phyloP scores from a whole-genome alignment of 2,329 filamentous ascomycete species.

The Phialocephala sp. region DNA sequence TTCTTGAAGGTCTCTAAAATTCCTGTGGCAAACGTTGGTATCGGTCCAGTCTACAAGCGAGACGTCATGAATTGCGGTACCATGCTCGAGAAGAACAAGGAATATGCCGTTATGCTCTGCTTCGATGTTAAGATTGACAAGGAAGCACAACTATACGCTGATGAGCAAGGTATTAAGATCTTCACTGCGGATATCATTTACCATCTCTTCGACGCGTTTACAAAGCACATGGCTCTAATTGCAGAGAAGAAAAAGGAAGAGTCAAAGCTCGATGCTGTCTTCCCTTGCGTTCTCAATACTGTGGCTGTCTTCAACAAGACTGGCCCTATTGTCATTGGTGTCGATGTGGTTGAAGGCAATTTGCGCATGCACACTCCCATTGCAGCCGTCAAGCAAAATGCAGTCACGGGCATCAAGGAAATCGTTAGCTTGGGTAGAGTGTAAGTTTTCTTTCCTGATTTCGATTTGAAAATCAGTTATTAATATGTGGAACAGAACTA shows the following conservation, averaged over 20 bases:
- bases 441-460: conserved; percentile 34
- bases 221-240: conserved; percentile 87
- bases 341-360: conserved; percentile 92
- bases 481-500: conserved; percentile 64
- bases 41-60: conserved; percentile 96
- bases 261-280: conserved; percentile 92
- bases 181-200: conserved; percentile 99
- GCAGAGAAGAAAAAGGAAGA: conserved; percentile 95
- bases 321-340: conserved; percentile 89
- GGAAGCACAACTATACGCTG: conserved; percentile 87
- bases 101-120: conserved; percentile 98
- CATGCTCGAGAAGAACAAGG: conserved; percentile 94
- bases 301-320: conserved; percentile 99
- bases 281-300: conserved; percentile 89
- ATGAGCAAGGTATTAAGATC: conserved; percentile 94
- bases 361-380: conserved; percentile 89
- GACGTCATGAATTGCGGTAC: conserved; percentile 95
- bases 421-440: conserved; percentile 88
- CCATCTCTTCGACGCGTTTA: conserved; percentile 96
- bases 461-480: neutral
- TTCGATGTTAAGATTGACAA: conserved; percentile 99
- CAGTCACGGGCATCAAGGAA: conserved; percentile 81
- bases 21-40: conserved; percentile 94
- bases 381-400: conserved; percentile 81
- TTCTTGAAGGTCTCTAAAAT: conserved; percentile 97